Conservation (phyloP, 1,284 basidiomycete genomes). For the Cutaneotrichosporon cavernicola region DNA sequence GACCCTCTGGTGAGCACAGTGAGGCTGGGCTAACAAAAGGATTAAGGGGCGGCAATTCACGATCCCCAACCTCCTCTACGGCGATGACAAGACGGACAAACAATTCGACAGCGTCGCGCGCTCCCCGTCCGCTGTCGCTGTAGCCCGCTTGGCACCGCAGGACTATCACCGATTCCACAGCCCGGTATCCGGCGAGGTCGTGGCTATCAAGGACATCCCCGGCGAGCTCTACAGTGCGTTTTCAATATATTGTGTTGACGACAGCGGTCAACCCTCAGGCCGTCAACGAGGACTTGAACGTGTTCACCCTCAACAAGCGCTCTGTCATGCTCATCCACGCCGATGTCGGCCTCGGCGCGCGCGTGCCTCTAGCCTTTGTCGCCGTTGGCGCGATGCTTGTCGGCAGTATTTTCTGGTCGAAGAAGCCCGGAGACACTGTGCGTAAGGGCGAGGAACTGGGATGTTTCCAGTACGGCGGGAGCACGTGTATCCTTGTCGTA, state of each 20-base stretch:
- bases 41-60: conserved; percentile 74
- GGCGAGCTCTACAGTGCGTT: conserved; percentile 51
- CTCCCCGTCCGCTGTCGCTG: conserved; percentile 25
- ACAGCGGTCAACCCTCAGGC: conserved; percentile 64
- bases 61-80: conserved; percentile 62
- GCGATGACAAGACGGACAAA: conserved; percentile 53
- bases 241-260: background rate
- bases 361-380: conserved; percentile 47
- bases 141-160: conserved; percentile 66
- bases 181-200: conserved; percentile 65
- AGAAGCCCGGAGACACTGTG: conserved; percentile 50
- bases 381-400: conserved; percentile 58
- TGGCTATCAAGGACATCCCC: conserved; percentile 56
- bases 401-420: conserved; percentile 56
- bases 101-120: conserved; percentile 55
- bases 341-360: conserved; percentile 44
- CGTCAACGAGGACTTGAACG: conserved; percentile 60
- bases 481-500: conserved; percentile 66
- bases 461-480: conserved; percentile 55
- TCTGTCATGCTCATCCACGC: conserved; percentile 42
- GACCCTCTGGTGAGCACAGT: conserved; percentile 61
- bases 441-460: conserved; percentile 57
- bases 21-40: conserved; percentile 52
- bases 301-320: conserved; percentile 28
- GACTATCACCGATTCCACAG: conserved; percentile 86